These are phyloP conservation scores for Aspergillus sp. DNA, from an alignment of 2,329 filamentous ascomycete genomes.

Conservation along the genomic window DNA sequence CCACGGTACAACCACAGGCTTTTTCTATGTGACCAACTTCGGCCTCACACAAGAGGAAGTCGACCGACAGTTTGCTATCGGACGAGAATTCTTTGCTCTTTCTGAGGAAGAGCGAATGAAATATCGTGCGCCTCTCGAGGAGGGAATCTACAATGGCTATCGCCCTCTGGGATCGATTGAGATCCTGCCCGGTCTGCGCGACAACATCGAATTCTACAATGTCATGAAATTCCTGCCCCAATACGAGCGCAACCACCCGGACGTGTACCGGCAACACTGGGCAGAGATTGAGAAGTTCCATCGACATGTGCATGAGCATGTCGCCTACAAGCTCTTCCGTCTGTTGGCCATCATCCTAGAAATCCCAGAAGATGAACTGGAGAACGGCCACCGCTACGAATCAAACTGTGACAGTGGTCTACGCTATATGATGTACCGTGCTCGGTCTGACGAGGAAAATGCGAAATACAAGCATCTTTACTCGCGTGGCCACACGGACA, in stretches of 20 bases:
- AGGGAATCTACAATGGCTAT: constrained; percentile 51
- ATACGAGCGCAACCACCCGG: constrained; percentile 39
- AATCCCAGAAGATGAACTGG: constrained; percentile 49
- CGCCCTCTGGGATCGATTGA: constrained; percentile 37
- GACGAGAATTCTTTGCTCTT: constrained; percentile 48
- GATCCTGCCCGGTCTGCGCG: constrained; percentile 24
- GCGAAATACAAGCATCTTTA: constrained; percentile 37
- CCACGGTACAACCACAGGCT: constrained; percentile 27
- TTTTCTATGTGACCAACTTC: constrained; percentile 57
- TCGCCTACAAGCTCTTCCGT: constrained; percentile 48
- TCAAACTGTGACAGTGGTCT: constrained; percentile 51
- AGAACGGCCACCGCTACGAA: constrained; percentile 49
- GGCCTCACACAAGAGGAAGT: constrained; percentile 51
- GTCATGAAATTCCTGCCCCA: constrained; percentile 48
- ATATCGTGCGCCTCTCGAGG: constrained; percentile 43
- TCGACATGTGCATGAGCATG: constrained; percentile 44
- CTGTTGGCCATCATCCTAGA: constrained; percentile 54
- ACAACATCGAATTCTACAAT: constrained; percentile 56
- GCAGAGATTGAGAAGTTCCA: constrained; percentile 50
- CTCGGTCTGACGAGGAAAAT: constrained; percentile 42
- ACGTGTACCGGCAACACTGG: constrained; percentile 42
- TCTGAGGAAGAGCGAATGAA: constrained; percentile 49
- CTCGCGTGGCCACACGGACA: constrained; percentile 47
- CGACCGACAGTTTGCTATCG: constrained; percentile 53
- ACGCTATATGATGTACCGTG: constrained; percentile 52